Conservation (phyloP, 306 rosid genomes). For the Corylus heterophylla region DNA sequence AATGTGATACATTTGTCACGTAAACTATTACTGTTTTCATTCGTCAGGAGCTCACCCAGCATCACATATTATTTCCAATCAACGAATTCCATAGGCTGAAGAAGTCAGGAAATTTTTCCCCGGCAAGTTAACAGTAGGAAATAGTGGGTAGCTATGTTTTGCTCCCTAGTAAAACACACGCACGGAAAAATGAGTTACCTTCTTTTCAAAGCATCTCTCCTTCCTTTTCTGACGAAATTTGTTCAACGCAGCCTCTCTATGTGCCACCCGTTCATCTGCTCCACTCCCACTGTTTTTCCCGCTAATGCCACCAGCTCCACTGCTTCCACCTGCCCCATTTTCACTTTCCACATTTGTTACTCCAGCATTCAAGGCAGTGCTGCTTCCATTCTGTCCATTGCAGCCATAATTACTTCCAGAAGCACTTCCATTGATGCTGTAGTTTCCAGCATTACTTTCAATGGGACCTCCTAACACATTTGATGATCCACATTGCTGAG, state of each 20-base stretch:
- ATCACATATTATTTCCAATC: constrained; percentile 8
- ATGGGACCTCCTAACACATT: constrained; percentile 35
- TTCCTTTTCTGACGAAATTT: constrained; percentile 50
- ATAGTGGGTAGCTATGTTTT: constrained; percentile 6
- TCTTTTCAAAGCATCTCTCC: constrained; percentile 55
- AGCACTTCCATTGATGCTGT: constrained; percentile 39
- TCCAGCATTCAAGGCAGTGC: constrained; percentile 36
- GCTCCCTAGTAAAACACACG: constrained; percentile 3
- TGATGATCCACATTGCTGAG: constrained; percentile 47
- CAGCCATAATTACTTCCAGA: constrained; percentile 49
- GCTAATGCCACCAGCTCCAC: constrained; percentile 33
- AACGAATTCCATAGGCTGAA: constrained; percentile 3
- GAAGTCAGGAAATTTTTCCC: not conserved
- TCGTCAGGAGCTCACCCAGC: not conserved
- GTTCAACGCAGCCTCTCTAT: constrained; percentile 43
- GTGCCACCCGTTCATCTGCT: constrained; percentile 48
- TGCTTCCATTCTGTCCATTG: constrained; percentile 47
- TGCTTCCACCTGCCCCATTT: constrained; percentile 38
- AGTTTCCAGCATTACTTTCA: constrained; percentile 44
- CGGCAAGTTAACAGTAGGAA: not conserved
- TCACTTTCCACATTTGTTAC: constrained; percentile 33
- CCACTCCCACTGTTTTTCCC: constrained; percentile 36
- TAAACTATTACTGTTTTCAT: not conserved
- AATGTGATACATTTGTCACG: not conserved
- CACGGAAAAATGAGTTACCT: constrained; percentile 29